Evolutionary conservation across 257 asterid genomes (phyloP), one percentile per base, ranked within the genome.

Genomic region (Datura wrightii): DNA sequence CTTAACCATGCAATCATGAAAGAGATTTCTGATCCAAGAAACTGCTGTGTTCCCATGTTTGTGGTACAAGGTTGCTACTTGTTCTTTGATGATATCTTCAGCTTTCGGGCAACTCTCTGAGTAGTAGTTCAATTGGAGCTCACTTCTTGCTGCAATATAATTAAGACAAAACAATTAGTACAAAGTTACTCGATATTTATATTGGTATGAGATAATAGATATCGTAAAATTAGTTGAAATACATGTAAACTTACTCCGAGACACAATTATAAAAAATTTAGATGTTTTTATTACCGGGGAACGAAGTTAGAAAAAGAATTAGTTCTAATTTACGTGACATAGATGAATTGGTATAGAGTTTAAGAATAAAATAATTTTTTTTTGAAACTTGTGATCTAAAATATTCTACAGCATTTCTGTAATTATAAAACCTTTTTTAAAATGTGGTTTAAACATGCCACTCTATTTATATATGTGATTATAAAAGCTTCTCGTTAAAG

Each of bases 1-100:
- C 97, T 91, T 87, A 78, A 96, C 96, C 24, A 83, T 80, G 86
- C 99, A 96, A 79, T 96, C 99, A 46, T 96, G 99, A 89, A 96
- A 96, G 82, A 96, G 90, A 84, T 90, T 94, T 87, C 99, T 87
- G 62, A 96, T 48, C 98, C 96, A 94, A 0, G 99, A 94, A 86
- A 94, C 90, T 0, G 97, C 98, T 0, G 97, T 96, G 24, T 92
- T 92, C 1, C 92, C 92, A 37, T 93, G 95, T 85, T 89, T 84
- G 34, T 92, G 39, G 76, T 93, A 92, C 2, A 96, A 78, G 2
- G 46, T 54, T 67, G 83, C 83, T 37, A 96, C 96, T 90, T 96
- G 92, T 54, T 90, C 93, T 84, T 90, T 93, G 44, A 94, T 54
- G 16, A 96, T 92, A 18, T 90, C 90, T 70, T 94, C 98, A 4